Evolutionary conservation across 2,329 filamentous ascomycete species (phyloP).

Genomic region (Colletotrichum zoysiae): DNA sequence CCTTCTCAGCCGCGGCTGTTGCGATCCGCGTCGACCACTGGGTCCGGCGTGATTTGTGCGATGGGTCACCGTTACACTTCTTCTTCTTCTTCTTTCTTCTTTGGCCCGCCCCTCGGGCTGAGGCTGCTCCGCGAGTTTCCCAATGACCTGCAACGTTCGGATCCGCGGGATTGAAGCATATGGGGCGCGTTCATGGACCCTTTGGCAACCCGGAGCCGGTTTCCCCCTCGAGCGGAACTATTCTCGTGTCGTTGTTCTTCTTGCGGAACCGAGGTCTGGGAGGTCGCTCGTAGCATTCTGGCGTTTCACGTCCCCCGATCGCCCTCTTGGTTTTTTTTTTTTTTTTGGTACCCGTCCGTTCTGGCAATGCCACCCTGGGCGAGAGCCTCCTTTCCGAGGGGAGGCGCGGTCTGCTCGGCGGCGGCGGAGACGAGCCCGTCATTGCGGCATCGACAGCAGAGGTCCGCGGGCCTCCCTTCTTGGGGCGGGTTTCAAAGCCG

Average conservation of each 20-base stretch:
- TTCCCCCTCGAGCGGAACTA: background rate
- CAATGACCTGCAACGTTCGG: too few species aligned
- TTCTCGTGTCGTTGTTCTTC: background rate
- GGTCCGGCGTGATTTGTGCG: background rate
- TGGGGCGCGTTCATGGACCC: too few species aligned
- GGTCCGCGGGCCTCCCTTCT: background rate
- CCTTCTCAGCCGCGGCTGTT: background rate
- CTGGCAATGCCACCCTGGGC: background rate
- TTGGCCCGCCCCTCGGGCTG: background rate
- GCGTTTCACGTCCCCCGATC: background rate
- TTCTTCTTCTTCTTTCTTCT: background rate
- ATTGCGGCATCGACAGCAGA: background rate
- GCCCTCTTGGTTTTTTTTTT: background rate
- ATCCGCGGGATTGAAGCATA: too few species aligned
- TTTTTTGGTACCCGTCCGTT: too few species aligned
- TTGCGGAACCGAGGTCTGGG: background rate
- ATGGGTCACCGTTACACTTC: background rate
- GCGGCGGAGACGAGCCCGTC: background rate
- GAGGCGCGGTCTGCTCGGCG: background rate
- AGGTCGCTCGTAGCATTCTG: too few species aligned
- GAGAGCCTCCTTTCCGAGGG: too few species aligned
- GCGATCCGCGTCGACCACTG: background rate
- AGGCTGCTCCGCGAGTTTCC: background rate
- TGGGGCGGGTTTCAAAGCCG: background rate
- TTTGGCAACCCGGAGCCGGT: too few species aligned